Evolutionary conservation across 345 rosid species (phyloP), one percentile per base, ranked within the genome.

Genomic region (Anastatica hierochuntica): DNA sequence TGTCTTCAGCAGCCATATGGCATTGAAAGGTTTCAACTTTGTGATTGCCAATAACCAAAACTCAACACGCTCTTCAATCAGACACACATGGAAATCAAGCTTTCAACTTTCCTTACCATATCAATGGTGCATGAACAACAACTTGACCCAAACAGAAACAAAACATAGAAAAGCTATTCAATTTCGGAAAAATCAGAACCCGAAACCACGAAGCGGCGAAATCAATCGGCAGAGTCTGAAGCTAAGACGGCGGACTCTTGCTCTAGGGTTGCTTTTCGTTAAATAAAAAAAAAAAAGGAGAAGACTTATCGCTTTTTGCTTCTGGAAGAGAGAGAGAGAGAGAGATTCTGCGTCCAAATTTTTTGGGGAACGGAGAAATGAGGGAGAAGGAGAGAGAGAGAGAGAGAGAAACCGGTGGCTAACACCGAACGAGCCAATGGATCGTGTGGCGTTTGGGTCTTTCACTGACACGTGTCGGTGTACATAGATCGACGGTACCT

Each of bases 1-100:
- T 55, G 14, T 83, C 86, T 73, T 92, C 98, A 48, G 85, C 98
- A 48, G 85, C 96, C 98, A 92, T 92, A 44, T 60, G 57, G 43
- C 61, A 64, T 18, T 58, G 72, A 14, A 43, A 61, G 11, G 30
- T 12, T 29, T 9, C 38, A 59, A 14, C 59, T 15, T 45, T 14
- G 4, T 14, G 18, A 20, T 23, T 31, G n/a, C 6, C 10, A 29
- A 29, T 17, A 37, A n/a, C 23, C 30, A 2, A 26, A 44, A 49
- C 53, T 52, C 62, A 46, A 45, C 2, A 33, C 14, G 16, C 29
- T 18, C 44, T 49, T 38, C 64, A 57, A 68, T 40, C 26, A 19
- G 42, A 6, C 4, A 10, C 42, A 8, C 5, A 14, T 3, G 14
- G 9, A 15, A 17, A 30, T 2, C 24, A 6, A 36, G 26, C 38